Base-by-base conservation (phyloP, 371 early-diverging fungal species). In the Syncephalis plumigaleata region DNA sequence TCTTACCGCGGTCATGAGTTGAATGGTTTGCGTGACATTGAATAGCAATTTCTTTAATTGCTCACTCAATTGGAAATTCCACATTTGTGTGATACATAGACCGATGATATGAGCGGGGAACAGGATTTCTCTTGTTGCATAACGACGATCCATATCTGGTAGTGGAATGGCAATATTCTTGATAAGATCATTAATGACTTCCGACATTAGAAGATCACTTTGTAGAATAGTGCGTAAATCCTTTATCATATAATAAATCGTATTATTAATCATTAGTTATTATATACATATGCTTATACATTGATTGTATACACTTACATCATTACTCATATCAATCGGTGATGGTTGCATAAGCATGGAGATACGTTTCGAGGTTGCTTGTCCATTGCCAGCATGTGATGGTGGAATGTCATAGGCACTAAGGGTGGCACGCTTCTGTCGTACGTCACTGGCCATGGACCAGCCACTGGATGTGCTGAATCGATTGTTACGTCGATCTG, bases 91-190 rank as follows among this genome's bases (percentile, higher is more conserved):
- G 18, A 85, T 77, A 57, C 77, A 71, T 49, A 79, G 56, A 20
- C 91, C 88, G 47, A 93, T 91, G 50, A 90, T 62, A 51, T 92
- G 91, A 7, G 92, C 88, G 0, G 93, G 92, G 80, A 91, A 91
- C 55, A 95, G 70, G 21, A 93, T 75, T 56, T 93, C 91, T 52
- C 85, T 81, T 52, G 71, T 63, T 36, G 74, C 67, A 20, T 86
- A 89, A 25, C 79, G 68, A 16, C 80, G 72, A 47, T 84, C 84
- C n/a, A 84, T 62, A 55, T 78, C 84, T 27, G 89, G 89, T 25
- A 87, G 68, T 5, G 90, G 87, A 46, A 92, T 86, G 59, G 84
- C 80, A 36, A 94, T 64, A 44, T 79, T 78, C 54, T 78, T 79
- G 40, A 96, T 79, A 22, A 96, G 67, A 24, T 86, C 85, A 39